Base-by-base conservation (phyloP, 805 yeast species). In the Metschnikowia dekortorum region DNA sequence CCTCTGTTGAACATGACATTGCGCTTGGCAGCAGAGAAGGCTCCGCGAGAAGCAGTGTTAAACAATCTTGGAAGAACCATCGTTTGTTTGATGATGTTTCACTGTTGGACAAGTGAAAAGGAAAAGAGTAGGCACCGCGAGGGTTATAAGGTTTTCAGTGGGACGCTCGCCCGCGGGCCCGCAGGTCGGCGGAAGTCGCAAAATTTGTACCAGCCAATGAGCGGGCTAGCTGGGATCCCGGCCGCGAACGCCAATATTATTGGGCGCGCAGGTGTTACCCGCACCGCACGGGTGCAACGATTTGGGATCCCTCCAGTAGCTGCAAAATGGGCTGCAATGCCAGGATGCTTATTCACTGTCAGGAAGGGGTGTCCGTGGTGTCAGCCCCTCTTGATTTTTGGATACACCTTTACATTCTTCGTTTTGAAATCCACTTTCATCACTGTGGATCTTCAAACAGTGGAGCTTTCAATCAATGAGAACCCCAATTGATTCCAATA, bases 11-110 rank as follows among this genome's bases (percentile, higher is more conserved):
- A 82, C 72, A 84, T 79, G 68, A 75, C 66, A 79, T 85, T 84
- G 71, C 90, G 89, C 80, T 83, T 87, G 67, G 90, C 95, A 65
- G 92, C 91, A 75, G 84, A 82, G 76, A 86, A 82, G 67, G 96
- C 96, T 70, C 87, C 80, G 77, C 90, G 89, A 64, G 96, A 83
- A 68, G 80, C 70, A 61, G 70, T 60, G 73, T 73, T 73, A 65
- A 73, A 70, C 71, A 74, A 72, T 73, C 78, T 74, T 62, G 78
- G 78, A 70, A 77, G 79, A 74, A 79, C 83, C 84, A 80, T 80
- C 67, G 66, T 62, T 47, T 57, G 60, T 51, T 50, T 48, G 53
- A 36, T 48, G 56, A 54, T 54, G 56, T 55, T 54, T 56, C 58
- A 52, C 59, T 52, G 54, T 51, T 50, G 57, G 49, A 48, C 50